Conservation (phyloP, 2,329 filamentous ascomycete genomes). For the Metarhizium sp. region DNA sequence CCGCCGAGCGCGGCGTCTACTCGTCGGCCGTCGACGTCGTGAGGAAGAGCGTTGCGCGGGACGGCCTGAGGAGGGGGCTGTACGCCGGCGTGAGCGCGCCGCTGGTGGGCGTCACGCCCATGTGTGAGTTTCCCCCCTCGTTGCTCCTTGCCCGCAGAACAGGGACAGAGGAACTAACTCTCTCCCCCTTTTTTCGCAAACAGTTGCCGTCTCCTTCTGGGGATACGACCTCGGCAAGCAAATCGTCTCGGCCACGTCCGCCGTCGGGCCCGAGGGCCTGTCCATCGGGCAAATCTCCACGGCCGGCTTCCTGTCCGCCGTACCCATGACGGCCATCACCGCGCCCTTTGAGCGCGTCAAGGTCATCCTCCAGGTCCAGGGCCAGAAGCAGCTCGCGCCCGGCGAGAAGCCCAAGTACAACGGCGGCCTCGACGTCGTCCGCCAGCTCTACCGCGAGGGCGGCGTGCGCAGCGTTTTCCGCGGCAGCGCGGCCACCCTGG, state of each 20-base stretch:
- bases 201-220: constrained; percentile 65
- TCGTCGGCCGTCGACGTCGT: constrained; percentile 86
- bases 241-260: constrained; percentile 62
- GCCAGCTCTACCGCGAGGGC: constrained; percentile 85
- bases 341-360: constrained; percentile 98
- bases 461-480: constrained; percentile 89
- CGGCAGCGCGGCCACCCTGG: constrained; percentile 81
- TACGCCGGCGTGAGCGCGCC: constrained; percentile 98
- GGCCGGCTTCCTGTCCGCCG: constrained; percentile 94
- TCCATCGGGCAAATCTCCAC: constrained; percentile 80
- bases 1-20: constrained; percentile 89
- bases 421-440: constrained; percentile 81
- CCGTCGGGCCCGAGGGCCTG: constrained; percentile 60
- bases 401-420: constrained; percentile 90
- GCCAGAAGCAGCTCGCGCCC: constrained; percentile 77
- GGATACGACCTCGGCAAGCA: constrained; percentile 94
- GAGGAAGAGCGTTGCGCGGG: constrained; percentile 74
- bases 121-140: constrained; percentile 62
- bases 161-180: not conserved
- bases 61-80: constrained; percentile 70
- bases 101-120: constrained; percentile 90
- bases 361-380: constrained; percentile 95
- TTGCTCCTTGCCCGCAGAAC: too few species aligned
- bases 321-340: constrained; percentile 97
- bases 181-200: not conserved